A percentile compares a stretch with the other conserved stretches of the same genome.
phyloP scores from a whole-genome alignment of 2,329 filamentous ascomycete genomes.

The Diaporthe citriasiana region DNA sequence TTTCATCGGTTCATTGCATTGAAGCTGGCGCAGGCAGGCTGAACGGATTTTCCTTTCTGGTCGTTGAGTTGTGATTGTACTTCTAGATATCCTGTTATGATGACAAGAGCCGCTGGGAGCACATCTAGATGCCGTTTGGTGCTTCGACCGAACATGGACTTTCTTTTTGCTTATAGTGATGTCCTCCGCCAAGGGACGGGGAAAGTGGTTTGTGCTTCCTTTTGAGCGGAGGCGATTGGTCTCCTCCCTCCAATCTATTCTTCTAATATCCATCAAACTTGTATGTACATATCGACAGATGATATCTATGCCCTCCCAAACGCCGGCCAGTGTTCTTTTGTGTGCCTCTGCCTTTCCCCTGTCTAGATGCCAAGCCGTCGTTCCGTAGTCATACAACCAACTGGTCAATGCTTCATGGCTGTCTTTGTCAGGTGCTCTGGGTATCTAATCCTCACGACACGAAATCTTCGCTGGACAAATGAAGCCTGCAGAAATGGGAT shows the following conservation, averaged over 20 bases:
- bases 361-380: conserved; percentile 40
- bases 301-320: conserved; percentile 39
- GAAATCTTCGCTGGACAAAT: conserved; percentile 12
- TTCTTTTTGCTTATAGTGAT: background rate
- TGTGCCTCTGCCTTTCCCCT: conserved; percentile 21
- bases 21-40: conserved; percentile 40
- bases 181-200: background rate
- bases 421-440: conserved; percentile 33
- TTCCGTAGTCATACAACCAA: conserved; percentile 41
- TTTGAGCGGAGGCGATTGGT: conserved; percentile 23
- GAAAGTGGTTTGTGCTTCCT: background rate
- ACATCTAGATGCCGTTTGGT: background rate
- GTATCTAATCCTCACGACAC: conserved; percentile 39
- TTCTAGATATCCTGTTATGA: conserved; percentile 39
- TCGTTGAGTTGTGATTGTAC: conserved; percentile 30
- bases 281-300: conserved; percentile 28
- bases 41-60: conserved; percentile 26
- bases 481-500: conserved; percentile 15
- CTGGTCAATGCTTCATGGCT: conserved; percentile 18
- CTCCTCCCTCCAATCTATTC: conserved; percentile 12
- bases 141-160: background rate
- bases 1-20: conserved; percentile 36
- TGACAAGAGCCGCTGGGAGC: conserved; percentile 26
- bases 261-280: conserved; percentile 7
- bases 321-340: conserved; percentile 36